Evolutionary conservation across 1,139 yeast genomes (phyloP), one percentile per base, ranked within the genome.

Genomic region (Pichia sp.): DNA sequence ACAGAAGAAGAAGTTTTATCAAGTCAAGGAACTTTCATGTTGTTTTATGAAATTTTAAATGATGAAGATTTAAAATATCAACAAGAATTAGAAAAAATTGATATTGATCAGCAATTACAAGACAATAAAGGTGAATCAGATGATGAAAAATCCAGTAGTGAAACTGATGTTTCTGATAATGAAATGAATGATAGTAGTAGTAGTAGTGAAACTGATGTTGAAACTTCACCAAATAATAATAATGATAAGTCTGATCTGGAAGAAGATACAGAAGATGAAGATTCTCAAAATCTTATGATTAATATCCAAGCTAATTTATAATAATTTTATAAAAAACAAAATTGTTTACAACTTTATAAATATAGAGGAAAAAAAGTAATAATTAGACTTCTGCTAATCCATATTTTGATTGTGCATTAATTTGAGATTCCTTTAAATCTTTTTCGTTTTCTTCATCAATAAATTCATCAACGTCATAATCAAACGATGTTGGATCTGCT

Each of bases 21-120:
- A 16, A 80, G 90, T 4, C 94, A 86, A 50, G 97, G 97, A 23
- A 89, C 94, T 0, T 90, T 89, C 56, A 87, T 90, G 96, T 63
- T 90, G 52, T 90, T 90, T 59, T 90, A 89, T 60, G 97, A 90
- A 61, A 69, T 71, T 32, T 22, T 25, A n/a, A n/a, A n/a, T n/a
- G n/a, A n/a, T n/a, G n/a, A n/a, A n/a, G n/a, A n/a, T n/a, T n/a
- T n/a, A n/a, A n/a, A n/a, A n/a, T n/a, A n/a, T n/a, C n/a, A n/a
- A n/a, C n/a, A n/a, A n/a, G n/a, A n/a, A n/a, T n/a, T n/a, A n/a
- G n/a, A n/a, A n/a, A n/a, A n/a, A n/a, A n/a, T n/a, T n/a, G n/a
- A n/a, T n/a, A n/a, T n/a, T n/a, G n/a, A n/a, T n/a, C n/a, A n/a
- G n/a, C n/a, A n/a, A n/a, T n/a, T n/a, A n/a, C n/a, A n/a, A n/a